Base-by-base conservation (phyloP, 441 rosid genomes). In the Biscutella laevigata region DNA sequence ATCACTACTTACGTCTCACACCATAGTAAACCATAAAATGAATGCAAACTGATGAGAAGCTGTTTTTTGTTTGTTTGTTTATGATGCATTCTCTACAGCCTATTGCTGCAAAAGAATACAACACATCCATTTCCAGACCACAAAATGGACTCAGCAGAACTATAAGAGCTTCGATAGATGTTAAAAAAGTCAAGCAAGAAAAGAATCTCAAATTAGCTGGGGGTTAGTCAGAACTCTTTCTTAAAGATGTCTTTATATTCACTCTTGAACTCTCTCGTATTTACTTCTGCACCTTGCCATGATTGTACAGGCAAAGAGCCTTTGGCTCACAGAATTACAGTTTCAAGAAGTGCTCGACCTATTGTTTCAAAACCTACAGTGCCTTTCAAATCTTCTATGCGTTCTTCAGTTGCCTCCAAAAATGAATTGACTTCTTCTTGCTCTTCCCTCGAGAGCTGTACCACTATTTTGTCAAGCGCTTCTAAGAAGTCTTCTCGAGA, bases 401-500 rank as follows among this genome's bases (percentile, higher is more conserved):
- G 66, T 37, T 74, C 82, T 71, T 74, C 86, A 62, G 59, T 59
- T 30, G 70, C 74, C 70, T 62, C 67, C 47, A 82, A 79, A 70
- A 64, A 51, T 4, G 83, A 79, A 57, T 51, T 74, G 70, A 71
- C 66, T 50, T 61, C 88, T 66, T 79, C 97, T 50, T 64, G 78
- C 62, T 83, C 94, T 47, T 79, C 88, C 14, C 50, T 72, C 20
- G 88, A 79, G 57, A 81, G 94, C 70, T 80, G 74, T 40, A 74
- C 66, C 57, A 83, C 83, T 62, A 56, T 68, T 71, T 74, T 80
- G 29, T 83, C 92, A 55, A 70, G 44, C 54, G 61, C 62, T 52
- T 72, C 55, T 38, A 50, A 64, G 17, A 86, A 67, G 59, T 56
- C 78, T 65, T 67, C 77, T 39, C 38, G 22, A 63, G 68, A 61